These are phyloP conservation scores for Tirmania nivea DNA, from an alignment of 495 filamentous ascomycete genomes.

Conservation along the genomic window DNA sequence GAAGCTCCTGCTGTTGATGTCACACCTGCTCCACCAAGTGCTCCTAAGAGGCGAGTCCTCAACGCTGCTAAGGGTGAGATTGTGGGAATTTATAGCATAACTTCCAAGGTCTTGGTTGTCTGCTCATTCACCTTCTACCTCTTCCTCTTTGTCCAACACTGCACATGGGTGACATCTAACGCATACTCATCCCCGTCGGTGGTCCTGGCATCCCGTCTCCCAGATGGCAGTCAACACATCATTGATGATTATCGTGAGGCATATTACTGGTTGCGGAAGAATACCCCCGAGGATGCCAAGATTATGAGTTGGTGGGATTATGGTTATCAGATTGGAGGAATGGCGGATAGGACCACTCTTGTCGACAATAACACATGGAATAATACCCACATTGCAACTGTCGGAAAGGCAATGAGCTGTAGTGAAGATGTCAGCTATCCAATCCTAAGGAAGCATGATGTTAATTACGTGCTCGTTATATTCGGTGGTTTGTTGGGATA, in stretches of 20 bases:
- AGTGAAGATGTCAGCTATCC: conserved; percentile 96
- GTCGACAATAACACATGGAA: conserved; percentile 99
- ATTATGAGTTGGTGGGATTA: conserved; percentile 99
- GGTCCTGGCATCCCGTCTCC: conserved; percentile 73
- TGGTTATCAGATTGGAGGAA: conserved; percentile 98
- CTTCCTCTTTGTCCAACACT: conserved; percentile 84
- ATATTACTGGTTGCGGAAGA: conserved; percentile 98
- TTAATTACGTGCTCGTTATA: conserved; percentile 93
- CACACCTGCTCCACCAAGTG: conserved; percentile 13
- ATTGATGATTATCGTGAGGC: conserved; percentile 99
- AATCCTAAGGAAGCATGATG: conserved; percentile 93
- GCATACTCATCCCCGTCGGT: conserved; percentile 97
- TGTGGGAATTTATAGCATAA: conserved; percentile 59
- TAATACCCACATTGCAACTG: conserved; percentile 98
- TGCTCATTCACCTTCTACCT: conserved; percentile 54
- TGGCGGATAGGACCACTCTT: conserved; percentile 92
- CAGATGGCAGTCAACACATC: conserved; percentile 92
- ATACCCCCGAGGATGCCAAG: conserved; percentile 83
- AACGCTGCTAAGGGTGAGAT: conserved; percentile 49
- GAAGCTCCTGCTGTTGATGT: conserved; percentile 24
- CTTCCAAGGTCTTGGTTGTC: conserved; percentile 60
- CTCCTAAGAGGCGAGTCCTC: conserved; percentile 32
- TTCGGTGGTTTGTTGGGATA: conserved; percentile 94
- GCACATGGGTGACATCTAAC: conserved; percentile 98
- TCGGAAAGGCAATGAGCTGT: conserved; percentile 97